Evolutionary conservation across 2,329 filamentous ascomycete genomes (phyloP), one percentile per base, ranked within the genome.

Genomic region (Ilyonectria mors-panacis): DNA sequence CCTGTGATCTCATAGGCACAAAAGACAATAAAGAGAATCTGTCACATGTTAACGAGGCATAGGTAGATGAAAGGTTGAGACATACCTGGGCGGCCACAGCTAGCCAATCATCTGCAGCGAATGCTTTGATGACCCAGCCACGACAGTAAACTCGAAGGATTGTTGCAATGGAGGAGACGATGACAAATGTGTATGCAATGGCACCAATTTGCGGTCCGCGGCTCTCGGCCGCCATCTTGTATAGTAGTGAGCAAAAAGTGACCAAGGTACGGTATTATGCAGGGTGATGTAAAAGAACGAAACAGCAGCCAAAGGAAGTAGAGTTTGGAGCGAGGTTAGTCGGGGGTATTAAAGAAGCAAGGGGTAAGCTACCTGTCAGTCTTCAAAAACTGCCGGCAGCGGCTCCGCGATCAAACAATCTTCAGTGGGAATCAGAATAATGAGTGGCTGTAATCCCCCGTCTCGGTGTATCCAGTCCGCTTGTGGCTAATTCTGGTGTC

Each of bases 31-130:
- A 76, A 72, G 4, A 76, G 51, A 2, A 73, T 21, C 62, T 63
- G 42, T 4, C 2, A 17, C 13, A 33, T 48, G 19, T 67, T 19
- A 61, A 19, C 10, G 17, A 21, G 26, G 4, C 13, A 39, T 4
- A 2, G 12, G 12, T 26, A 1, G 42, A n/a, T 19, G 1, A 21
- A 5, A 26, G 7, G 17, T 53, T 19, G 10, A 44, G 21, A 37
- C 66, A 23, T 75, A 81, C 78, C 71, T 79, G 75, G 7, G 79
- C 75, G 21, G 63, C 69, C 4, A 79, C 70, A 7, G 78, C 80
- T 33, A 81, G 73, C 73, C 74, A 80, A 69, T 81, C 79, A 54
- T 81, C 79, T 0, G 72, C 26, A 2, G 69, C 73, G 53, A 81
- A 79, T 0, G 76, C 72, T 63, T 79, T 80, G 54, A 78, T 72